Evolutionary conservation across 345 rosid species (phyloP), one percentile per base, ranked within the genome.

Genomic region (Lepidium aucheri): DNA sequence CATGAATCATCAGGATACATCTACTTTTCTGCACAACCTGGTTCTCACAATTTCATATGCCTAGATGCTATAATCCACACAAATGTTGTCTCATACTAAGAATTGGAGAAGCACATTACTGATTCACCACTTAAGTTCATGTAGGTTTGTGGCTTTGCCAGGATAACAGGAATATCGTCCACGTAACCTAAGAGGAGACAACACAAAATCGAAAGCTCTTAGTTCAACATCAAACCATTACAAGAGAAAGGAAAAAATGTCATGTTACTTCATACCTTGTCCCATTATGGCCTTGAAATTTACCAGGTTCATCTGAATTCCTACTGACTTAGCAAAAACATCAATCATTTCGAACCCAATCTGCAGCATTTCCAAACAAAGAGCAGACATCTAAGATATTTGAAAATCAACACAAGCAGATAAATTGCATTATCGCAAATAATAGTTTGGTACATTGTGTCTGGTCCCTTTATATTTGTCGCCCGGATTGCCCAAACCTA

Each of bases 51-150:
- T 62, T 15, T 59, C 32, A 70, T 43, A 53, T 20, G 35, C 52
- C 20, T 43, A 55, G 9, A 67, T 54, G 22, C 20, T 18, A 71
- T 17, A 26, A 34, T 47, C 34, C 9, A 34, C 53, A 73, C 49
- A 66, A 32, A 7, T 1, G 6, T 22, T 22, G 10, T 8, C 22
- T 24, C 14, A 34, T 47, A 58, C 33, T 40, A 28, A 39, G 52
- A 42, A 34, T 16, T 44, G 9, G 63, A 53, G 45, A 40, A 74
- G 69, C 4, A 74, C 18, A 40, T 78, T 67, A 89, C 93, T 3
- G 96, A 92, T 83, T 89, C 98, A 46, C 98, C 98, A 33, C 93
- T 92, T 87, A 92, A 73, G 77, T 92, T 92, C 98, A 92, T 92
- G 77, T 86, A 89, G 11, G 96, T 92, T 74, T 86, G 92, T 3